Percentiles rank a stretch among this genome's conserved stretches.
Conservation (phyloP, 176 grass and related monocot genomes). For the Miscanthus lutarioriparius region DNA sequence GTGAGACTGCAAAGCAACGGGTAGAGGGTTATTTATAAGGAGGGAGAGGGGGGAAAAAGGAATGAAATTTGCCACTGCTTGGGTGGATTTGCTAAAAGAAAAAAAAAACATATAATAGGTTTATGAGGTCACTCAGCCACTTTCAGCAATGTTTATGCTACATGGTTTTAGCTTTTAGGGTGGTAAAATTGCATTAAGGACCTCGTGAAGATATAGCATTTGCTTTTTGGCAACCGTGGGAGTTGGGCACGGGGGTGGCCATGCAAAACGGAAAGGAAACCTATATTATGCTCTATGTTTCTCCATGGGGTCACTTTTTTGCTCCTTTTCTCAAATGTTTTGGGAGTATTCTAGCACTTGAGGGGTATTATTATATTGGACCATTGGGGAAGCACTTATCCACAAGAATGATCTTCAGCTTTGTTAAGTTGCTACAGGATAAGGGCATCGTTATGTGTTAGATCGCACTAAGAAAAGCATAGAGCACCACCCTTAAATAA, state of each 20-base stretch:
- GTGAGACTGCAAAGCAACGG: constrained; percentile 24
- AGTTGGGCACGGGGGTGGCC: constrained; percentile 14
- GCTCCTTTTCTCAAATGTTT: constrained; percentile 35
- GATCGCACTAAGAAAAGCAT: constrained; percentile 15
- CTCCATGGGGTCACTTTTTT: neutral
- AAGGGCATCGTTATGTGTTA: constrained; percentile 12
- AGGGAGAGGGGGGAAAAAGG: neutral
- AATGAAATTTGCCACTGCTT: constrained; percentile 40
- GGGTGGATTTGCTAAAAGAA: constrained; percentile 31
- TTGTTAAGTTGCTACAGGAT: constrained; percentile 26
- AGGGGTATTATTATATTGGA: too few relatives aligned
- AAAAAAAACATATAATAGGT: neutral
- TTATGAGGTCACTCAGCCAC: constrained; percentile 36
- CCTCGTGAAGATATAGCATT: neutral
- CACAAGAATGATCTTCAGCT: constrained; percentile 38
- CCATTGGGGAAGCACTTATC: constrained; percentile 51
- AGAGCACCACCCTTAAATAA: neutral
- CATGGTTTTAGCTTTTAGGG: neutral
- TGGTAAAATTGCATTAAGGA: neutral
- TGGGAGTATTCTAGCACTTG: constrained; percentile 33
- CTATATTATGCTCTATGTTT: constrained; percentile 31
- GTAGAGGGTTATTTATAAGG: constrained; percentile 61
- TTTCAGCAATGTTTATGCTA: neutral
- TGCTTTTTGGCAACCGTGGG: neutral
- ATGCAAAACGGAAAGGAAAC: constrained; percentile 34